phyloP scores from a whole-genome alignment of 192 early-diverging fungal species.

The Coemansia sp. region DNA sequence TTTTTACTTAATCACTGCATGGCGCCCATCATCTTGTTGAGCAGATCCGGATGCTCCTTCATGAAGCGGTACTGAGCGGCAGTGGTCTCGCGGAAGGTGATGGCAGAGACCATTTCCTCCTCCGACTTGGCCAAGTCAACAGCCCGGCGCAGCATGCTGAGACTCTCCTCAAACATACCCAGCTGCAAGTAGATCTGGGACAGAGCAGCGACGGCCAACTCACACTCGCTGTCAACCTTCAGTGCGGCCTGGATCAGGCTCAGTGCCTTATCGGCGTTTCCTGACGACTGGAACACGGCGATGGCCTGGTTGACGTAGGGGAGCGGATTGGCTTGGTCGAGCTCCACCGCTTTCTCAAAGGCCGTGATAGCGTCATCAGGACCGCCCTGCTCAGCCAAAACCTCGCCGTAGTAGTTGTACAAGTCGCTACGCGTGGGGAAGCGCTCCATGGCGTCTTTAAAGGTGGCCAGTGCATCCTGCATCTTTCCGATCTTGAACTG shows the following conservation, averaged over 20 bases:
- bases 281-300: constrained; percentile 76
- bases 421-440: constrained; percentile 86
- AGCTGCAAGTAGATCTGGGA: constrained; percentile 84
- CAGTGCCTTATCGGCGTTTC: constrained; percentile 77
- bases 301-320: constrained; percentile 98
- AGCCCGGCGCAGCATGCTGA: constrained; percentile 81
- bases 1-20: constrained; percentile 18
- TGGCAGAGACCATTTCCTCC: constrained; percentile 85
- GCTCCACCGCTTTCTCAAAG: constrained; percentile 88
- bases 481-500: constrained; percentile 89
- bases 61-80: constrained; percentile 63
- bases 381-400: constrained; percentile 84
- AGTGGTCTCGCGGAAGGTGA: constrained; percentile 71
- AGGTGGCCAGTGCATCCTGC: constrained; percentile 73
- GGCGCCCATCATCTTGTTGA: constrained; percentile 59
- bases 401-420: constrained; percentile 97
- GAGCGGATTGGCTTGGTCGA: constrained; percentile 84
- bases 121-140: constrained; percentile 86
- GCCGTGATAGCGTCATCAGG: constrained; percentile 80
- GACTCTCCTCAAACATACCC: constrained; percentile 84
- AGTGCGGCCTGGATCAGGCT: constrained; percentile 77
- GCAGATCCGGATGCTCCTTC: constrained; percentile 61
- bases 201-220: constrained; percentile 85
- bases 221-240: constrained; percentile 93
- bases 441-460: constrained; percentile 76